Percentiles rank a stretch among this genome's conserved stretches.
These are phyloP conservation scores for Trametes versicolor DNA, from an alignment of 1,284 basidiomycete species.

Conservation along the genomic window DNA sequence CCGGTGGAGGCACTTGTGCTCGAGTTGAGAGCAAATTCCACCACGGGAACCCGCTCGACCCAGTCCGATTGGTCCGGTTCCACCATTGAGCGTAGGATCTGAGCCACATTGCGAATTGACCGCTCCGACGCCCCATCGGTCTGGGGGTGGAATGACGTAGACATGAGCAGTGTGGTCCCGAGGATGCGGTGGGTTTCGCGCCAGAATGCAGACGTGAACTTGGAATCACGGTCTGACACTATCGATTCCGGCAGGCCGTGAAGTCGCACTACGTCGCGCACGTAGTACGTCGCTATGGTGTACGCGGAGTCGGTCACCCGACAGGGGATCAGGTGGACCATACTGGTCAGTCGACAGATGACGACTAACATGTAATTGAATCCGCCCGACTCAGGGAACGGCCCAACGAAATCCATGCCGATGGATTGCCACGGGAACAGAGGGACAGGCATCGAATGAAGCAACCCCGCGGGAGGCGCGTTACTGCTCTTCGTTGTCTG, in stretches of 20 bases:
- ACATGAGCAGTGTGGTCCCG: constrained; percentile 42
- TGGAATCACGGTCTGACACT: constrained; percentile 40
- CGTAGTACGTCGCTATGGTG: constrained; percentile 34
- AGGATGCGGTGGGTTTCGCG: constrained; percentile 38
- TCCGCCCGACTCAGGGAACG: constrained; percentile 33
- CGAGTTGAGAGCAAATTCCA: not conserved
- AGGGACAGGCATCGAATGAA: constrained; percentile 40
- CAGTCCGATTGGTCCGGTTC: not conserved
- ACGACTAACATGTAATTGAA: constrained; percentile 38
- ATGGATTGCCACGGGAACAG: constrained; percentile 38
- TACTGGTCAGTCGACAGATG: constrained; percentile 34
- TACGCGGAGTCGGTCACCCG: constrained; percentile 13
- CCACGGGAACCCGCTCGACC: not conserved
- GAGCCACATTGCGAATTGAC: constrained; percentile 22
- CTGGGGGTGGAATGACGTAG: constrained; percentile 48
- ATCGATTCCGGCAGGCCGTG: constrained; percentile 41
- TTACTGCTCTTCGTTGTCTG: constrained; percentile 35
- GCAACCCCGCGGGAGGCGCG: constrained; percentile 32
- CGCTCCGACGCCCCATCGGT: constrained; percentile 45
- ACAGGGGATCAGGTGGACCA: constrained; percentile 35
- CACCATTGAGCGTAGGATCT: not conserved
- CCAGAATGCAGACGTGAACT: constrained; percentile 44
- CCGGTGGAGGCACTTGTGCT: not conserved
- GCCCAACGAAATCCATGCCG: constrained; percentile 42
- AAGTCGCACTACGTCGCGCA: constrained; percentile 38